Conservation (phyloP, 2,329 filamentous ascomycete genomes). For the Ophiostoma sp. region DNA sequence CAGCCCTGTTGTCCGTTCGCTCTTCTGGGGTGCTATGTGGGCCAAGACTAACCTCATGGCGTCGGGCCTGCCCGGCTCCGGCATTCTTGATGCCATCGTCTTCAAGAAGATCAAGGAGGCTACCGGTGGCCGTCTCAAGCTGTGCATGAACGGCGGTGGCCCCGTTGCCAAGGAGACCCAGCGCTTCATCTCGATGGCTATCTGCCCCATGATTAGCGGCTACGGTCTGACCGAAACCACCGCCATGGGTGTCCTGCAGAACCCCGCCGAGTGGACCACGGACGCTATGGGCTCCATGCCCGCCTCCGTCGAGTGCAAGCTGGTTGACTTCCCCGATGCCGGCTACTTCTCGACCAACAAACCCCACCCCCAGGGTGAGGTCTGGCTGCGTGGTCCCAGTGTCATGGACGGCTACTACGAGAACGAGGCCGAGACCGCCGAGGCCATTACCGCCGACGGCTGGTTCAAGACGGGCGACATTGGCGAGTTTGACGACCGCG, state of each 20-base stretch:
- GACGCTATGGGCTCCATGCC: conserved; percentile 72
- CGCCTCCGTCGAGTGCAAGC: conserved; percentile 74
- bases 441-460: conserved; percentile 67
- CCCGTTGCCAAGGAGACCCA: conserved; percentile 83
- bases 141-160: conserved; percentile 84
- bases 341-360: conserved; percentile 76
- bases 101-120: conserved; percentile 93
- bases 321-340: conserved; percentile 82
- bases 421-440: conserved; percentile 73
- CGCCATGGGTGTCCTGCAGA: conserved; percentile 73
- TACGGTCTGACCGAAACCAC: conserved; percentile 86
- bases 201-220: conserved; percentile 85
- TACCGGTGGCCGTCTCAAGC: conserved; percentile 76
- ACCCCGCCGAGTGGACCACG: conserved; percentile 76
- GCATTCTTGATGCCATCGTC: conserved; percentile 72
- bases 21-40: conserved; percentile 67
- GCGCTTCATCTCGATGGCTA: conserved; percentile 82
- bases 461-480: conserved; percentile 92
- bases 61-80: conserved; percentile 63
- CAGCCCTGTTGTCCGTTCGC: conserved; percentile 65
- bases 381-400: conserved; percentile 78
- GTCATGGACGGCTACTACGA: conserved; percentile 75
- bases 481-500: conserved; percentile 71
- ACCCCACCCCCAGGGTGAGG: conserved; percentile 77
- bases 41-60: conserved; percentile 54